These are phyloP conservation scores for Coelastrella sp. DNA, from an alignment of 139 green algal genomes.

Conservation along the genomic window DNA sequence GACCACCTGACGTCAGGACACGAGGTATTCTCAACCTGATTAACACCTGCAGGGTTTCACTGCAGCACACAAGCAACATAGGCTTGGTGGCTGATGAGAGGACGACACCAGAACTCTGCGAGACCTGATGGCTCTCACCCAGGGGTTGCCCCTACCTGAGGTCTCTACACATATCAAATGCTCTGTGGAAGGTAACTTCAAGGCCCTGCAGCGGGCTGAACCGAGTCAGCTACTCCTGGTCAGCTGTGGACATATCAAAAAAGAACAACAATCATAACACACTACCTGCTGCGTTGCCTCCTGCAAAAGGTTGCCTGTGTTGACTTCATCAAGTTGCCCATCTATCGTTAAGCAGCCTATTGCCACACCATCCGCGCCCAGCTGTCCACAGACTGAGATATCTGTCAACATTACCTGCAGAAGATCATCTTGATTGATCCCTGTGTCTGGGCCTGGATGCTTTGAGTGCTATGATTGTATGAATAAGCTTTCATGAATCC, in stretches of 20 bases:
- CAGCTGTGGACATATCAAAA: too few species aligned
- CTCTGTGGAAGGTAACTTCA: conserved; percentile 56
- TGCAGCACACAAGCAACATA: background rate
- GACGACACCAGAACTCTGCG: too few species aligned
- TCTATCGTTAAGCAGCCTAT: conserved; percentile 40
- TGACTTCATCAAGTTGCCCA: conserved; percentile 7
- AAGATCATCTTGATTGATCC: background rate
- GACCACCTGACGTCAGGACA: conserved; percentile 52
- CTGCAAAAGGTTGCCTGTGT: background rate
- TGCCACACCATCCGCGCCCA: conserved; percentile 49
- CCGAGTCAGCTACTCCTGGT: background rate
- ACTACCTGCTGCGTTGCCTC: background rate
- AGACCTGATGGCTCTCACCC: too few species aligned
- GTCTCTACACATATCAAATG: conserved; percentile 52
- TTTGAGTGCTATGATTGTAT: too few species aligned
- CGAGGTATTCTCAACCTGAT: conserved; percentile 42
- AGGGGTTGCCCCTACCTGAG: background rate
- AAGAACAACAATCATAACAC: too few species aligned
- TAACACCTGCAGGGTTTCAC: conserved; percentile 48
- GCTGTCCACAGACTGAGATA: conserved; percentile 8
- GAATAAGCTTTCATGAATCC: too few species aligned
- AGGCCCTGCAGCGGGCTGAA: conserved; percentile 30
- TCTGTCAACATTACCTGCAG: conserved; percentile 55
- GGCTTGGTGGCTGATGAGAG: too few species aligned
- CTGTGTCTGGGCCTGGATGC: too few species aligned